These are phyloP conservation scores for Kodamaea neixiangensis DNA, from an alignment of 805 yeast species.

Conservation along the genomic window DNA sequence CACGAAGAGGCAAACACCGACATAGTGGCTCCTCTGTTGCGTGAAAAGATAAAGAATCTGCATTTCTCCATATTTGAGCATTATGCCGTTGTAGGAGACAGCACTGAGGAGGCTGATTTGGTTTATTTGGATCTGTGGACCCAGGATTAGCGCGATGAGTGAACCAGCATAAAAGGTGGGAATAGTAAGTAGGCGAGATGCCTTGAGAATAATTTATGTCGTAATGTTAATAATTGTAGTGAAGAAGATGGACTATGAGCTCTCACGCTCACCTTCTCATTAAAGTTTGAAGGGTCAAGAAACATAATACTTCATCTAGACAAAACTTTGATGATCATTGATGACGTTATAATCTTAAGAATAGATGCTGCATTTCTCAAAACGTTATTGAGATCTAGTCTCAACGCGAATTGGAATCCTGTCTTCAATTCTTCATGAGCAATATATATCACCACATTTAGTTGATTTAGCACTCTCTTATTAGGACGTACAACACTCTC, in stretches of 20 bases:
- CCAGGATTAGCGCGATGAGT: slow-evolving; percentile 13
- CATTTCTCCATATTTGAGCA: slow-evolving; percentile 45
- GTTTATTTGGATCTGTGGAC: slow-evolving; percentile 54
- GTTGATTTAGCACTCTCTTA: no score
- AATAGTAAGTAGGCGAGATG: neutral
- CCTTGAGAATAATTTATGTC: neutral
- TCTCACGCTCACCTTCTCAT: no score
- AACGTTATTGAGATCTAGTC: no score
- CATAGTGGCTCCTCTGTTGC: slow-evolving; percentile 11
- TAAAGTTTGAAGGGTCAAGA: no score
- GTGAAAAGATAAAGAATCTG: slow-evolving; percentile 14
- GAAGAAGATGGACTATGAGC: neutral
- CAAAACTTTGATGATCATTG: no score
- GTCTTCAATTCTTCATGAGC: no score
- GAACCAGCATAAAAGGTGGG: neutral
- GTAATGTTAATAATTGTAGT: neutral
- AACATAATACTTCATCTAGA: no score
- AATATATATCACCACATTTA: no score
- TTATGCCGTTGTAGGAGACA: slow-evolving; percentile 40
- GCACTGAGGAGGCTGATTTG: slow-evolving; percentile 37
- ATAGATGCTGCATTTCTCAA: no score
- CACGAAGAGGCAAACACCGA: slow-evolving; percentile 19
- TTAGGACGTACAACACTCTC: no score
- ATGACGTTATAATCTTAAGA: no score
- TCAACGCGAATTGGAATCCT: no score